Conservation (phyloP, 192 early-diverging fungal genomes). For the Coemansia umbellata region DNA sequence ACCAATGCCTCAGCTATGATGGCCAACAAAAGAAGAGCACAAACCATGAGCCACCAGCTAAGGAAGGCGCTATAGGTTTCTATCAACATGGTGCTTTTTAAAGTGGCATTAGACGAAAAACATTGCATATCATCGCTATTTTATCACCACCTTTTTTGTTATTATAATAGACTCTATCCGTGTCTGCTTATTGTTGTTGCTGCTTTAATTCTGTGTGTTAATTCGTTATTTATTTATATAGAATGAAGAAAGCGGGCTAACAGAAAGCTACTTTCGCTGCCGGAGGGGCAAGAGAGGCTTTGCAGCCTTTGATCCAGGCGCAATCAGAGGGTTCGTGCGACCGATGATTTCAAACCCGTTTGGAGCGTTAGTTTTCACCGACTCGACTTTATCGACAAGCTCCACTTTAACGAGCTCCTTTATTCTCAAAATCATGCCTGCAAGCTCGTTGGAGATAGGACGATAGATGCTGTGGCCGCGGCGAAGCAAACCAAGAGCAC, state of each 20-base stretch:
- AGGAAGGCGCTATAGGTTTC: background rate
- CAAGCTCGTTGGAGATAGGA: constrained; percentile 48
- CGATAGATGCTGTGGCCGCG: constrained; percentile 58
- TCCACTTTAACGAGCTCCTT: constrained; percentile 60
- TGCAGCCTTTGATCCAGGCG: constrained; percentile 42
- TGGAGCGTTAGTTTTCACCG: constrained; percentile 15
- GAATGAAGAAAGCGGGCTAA: too few species aligned
- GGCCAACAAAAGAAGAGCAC: constrained; percentile 26
- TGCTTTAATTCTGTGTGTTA: too few species aligned
- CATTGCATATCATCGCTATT: background rate
- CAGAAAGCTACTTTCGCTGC: constrained; percentile 3
- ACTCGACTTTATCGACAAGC: constrained; percentile 34
- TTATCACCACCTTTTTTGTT: too few species aligned
- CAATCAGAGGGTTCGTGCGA: constrained; percentile 39
- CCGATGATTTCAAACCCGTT: constrained; percentile 47
- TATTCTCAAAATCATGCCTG: constrained; percentile 61
- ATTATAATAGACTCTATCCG: too few species aligned
- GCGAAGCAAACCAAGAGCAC: constrained; percentile 52
- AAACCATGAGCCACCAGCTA: constrained; percentile 29
- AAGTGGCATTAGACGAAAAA: background rate
- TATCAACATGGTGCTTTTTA: background rate
- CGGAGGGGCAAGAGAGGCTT: constrained; percentile 42
- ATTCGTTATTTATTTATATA: too few species aligned
- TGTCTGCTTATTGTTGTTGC: too few species aligned
- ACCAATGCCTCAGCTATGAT: constrained; percentile 1